These are phyloP conservation scores for Fusarium chuoi DNA, from an alignment of 2,329 filamentous ascomycete species.

Conservation along the genomic window DNA sequence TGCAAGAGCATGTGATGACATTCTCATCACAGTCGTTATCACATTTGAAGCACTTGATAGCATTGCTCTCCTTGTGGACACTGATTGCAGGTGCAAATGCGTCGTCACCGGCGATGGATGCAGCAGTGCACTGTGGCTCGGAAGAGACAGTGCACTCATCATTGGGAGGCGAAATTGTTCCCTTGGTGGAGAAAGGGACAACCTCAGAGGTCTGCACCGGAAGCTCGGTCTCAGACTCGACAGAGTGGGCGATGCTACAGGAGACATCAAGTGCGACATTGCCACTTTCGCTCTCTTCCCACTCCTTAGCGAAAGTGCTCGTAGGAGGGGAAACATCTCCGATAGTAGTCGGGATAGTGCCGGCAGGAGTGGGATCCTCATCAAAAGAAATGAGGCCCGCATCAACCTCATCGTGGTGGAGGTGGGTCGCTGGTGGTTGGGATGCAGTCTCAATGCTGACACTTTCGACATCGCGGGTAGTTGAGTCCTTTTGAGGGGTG, in stretches of 20 bases:
- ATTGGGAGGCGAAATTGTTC: background rate
- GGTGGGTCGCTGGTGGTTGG: too few relatives aligned
- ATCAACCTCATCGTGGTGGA: background rate
- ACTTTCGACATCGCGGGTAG: background rate
- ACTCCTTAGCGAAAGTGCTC: background rate
- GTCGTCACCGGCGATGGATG: background rate
- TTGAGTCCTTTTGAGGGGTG: background rate
- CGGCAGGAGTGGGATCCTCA: background rate
- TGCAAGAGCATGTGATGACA: background rate
- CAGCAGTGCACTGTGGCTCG: background rate
- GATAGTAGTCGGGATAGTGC: background rate
- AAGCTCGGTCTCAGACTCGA: background rate
- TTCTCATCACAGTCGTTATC: too few relatives aligned
- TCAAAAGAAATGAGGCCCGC: constrained; percentile 12
- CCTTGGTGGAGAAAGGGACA: too few relatives aligned
- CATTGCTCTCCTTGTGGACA: background rate
- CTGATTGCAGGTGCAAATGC: too few relatives aligned
- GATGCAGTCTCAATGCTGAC: too few relatives aligned
- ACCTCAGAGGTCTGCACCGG: background rate
- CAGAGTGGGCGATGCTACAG: too few relatives aligned
- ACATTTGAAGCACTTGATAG: background rate
- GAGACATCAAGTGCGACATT: background rate
- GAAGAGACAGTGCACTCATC: background rate
- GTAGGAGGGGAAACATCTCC: background rate
- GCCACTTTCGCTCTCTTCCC: background rate